Conservation (phyloP, 2,329 filamentous ascomycete genomes). For the Geosmithia flava region DNA sequence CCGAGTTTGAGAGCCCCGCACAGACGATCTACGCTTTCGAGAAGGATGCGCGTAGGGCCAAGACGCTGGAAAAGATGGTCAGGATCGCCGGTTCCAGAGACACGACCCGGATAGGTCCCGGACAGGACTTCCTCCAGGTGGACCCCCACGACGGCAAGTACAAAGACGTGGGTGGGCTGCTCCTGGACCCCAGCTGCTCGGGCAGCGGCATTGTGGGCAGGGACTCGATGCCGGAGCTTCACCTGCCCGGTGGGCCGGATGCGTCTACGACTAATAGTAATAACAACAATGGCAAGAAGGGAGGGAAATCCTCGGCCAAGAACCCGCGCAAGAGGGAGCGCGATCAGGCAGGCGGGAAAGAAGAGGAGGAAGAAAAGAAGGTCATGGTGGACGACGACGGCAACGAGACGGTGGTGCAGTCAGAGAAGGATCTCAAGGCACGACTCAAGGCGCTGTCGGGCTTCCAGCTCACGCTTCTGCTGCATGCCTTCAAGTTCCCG, state of each 20-base stretch:
- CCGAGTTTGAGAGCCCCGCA: conserved; percentile 17
- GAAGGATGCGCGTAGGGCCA: conserved; percentile 57
- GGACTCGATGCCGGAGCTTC: conserved; percentile 61
- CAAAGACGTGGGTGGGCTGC: conserved; percentile 60
- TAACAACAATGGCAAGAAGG: conserved; percentile 2
- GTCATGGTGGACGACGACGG: conserved; percentile 46
- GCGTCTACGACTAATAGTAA: conserved; percentile 4
- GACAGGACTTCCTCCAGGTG: conserved; percentile 71
- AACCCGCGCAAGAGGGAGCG: conserved; percentile 24
- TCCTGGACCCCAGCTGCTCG: conserved; percentile 90
- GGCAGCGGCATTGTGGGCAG: conserved; percentile 89
- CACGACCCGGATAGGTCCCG: conserved; percentile 55
- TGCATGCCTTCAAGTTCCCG: conserved; percentile 77
- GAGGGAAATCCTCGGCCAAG: conserved; percentile 6
- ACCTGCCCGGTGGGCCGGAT: conserved; percentile 33
- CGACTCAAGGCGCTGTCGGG: conserved; percentile 63
- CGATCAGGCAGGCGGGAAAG: conserved; percentile 24
- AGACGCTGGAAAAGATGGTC: conserved; percentile 77
- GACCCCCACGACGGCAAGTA: conserved; percentile 53
- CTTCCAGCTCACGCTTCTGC: conserved; percentile 72
- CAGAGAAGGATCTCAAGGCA: conserved; percentile 43
- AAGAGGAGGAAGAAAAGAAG: conserved; percentile 9
- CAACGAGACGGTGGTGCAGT: conserved; percentile 36
- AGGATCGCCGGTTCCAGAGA: conserved; percentile 57
- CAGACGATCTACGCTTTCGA: conserved; percentile 64